phyloP scores from a whole-genome alignment of 179 eudicot species.

The Dionaea muscipula region DNA sequence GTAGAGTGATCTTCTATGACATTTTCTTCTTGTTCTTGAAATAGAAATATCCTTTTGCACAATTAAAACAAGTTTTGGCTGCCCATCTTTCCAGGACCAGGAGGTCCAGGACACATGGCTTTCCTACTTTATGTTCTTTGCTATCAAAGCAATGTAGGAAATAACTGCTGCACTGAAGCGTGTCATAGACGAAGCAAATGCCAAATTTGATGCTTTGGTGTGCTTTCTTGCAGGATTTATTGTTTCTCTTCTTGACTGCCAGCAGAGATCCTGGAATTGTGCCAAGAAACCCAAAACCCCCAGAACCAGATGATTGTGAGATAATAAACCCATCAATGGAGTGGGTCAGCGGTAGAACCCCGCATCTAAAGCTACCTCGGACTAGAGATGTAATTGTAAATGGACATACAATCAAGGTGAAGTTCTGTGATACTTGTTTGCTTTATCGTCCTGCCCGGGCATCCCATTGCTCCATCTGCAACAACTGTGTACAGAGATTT shows the following conservation, averaged over 20 bases:
- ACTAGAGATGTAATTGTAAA: constrained; percentile 40
- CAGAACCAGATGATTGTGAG: constrained; percentile 35
- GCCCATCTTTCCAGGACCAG: too few relatives aligned
- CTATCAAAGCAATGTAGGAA: too few relatives aligned
- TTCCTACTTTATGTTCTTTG: too few relatives aligned
- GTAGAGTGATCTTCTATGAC: too few relatives aligned
- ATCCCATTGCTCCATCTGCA: constrained; percentile 48
- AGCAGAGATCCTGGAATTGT: constrained; percentile 67
- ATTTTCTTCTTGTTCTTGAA: too few relatives aligned
- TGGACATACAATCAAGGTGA: constrained; percentile 48
- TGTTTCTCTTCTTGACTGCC: constrained; percentile 47
- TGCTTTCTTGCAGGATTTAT: constrained; percentile 35
- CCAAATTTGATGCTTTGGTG: constrained; percentile 7
- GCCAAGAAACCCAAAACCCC: constrained; percentile 44
- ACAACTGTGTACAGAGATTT: constrained; percentile 40
- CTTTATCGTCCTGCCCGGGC: constrained; percentile 46
- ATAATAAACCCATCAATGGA: constrained; percentile 42
- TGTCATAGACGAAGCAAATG: too few relatives aligned
- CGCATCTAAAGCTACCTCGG: constrained; percentile 41
- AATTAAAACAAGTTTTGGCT: too few relatives aligned
- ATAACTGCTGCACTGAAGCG: too few relatives aligned
- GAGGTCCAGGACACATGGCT: too few relatives aligned
- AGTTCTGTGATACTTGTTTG: constrained; percentile 55
- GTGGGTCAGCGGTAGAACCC: constrained; percentile 42
- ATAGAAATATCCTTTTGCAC: too few relatives aligned